Percentiles rank a stretch among this genome's conserved stretches.
phyloP scores from a whole-genome alignment of 2,329 filamentous ascomycete genomes.

The Alternaria sp. region DNA sequence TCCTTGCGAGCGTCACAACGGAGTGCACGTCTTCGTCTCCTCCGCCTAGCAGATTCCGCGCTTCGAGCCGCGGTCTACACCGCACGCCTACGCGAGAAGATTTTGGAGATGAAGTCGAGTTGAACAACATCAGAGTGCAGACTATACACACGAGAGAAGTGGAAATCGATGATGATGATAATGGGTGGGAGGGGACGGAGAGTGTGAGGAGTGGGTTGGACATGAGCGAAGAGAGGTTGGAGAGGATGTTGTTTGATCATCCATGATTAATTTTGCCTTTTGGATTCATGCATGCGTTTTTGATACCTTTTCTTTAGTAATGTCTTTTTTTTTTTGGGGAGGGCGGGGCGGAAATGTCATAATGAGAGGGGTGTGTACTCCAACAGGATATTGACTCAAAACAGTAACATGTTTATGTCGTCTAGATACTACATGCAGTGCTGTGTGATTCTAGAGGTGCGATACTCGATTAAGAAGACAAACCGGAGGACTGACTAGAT shows the following conservation, averaged over 20 bases:
- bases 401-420: not conserved
- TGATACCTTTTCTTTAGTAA: not conserved
- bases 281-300: not conserved
- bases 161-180: constrained; percentile 18
- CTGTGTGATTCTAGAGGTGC: not conserved
- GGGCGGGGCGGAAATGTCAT: not conserved
- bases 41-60: not conserved
- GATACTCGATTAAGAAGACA: not conserved
- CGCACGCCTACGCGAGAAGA: constrained; percentile 3
- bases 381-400: not conserved
- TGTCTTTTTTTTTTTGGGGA: not conserved
- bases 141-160: constrained; percentile 25
- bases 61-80: not conserved
- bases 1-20: not conserved
- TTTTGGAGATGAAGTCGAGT: constrained; percentile 28
- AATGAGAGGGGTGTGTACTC: not conserved
- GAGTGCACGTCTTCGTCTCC: constrained; percentile 1
- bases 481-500: not conserved
- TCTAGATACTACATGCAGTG: not conserved
- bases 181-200: constrained; percentile 4
- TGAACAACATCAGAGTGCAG: constrained; percentile 30
- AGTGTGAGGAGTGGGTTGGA: constrained; percentile 12
- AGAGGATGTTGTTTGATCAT: constrained; percentile 1
- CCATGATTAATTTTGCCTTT: not conserved
- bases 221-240: constrained; percentile 5